phyloP scores from a whole-genome alignment of 2,329 filamentous ascomycete species.

The Ilyonectria destructans region DNA sequence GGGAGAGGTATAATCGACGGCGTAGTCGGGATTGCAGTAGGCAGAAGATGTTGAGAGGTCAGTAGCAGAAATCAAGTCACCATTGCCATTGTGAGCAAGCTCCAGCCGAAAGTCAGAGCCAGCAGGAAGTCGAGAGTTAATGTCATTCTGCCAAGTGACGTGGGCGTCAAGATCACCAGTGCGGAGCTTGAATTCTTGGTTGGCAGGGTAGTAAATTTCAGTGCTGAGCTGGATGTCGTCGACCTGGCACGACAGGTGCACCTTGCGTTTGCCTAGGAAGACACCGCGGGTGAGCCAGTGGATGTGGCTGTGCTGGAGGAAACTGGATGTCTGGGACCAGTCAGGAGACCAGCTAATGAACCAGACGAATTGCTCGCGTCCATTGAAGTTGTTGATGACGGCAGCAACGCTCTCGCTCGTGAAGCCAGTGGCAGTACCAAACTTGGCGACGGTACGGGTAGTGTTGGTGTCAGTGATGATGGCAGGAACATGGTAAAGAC shows the following conservation, averaged over 20 bases:
- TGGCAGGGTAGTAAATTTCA: constrained; percentile 31
- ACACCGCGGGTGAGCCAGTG: constrained; percentile 41
- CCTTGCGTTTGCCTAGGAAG: constrained; percentile 40
- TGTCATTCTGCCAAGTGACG: constrained; percentile 34
- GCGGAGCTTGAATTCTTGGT: constrained; percentile 35
- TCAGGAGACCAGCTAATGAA: constrained; percentile 38
- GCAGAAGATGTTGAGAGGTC: neutral
- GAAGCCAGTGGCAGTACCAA: constrained; percentile 30
- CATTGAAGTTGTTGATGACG: constrained; percentile 38
- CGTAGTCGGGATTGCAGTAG: constrained; percentile 7
- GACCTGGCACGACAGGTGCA: constrained; percentile 33
- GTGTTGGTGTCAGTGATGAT: constrained; percentile 32
- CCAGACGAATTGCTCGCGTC: constrained; percentile 41
- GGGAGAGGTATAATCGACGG: constrained; percentile 28
- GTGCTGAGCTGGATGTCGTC: constrained; percentile 39
- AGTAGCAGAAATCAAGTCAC: constrained; percentile 33
- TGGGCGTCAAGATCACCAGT: constrained; percentile 33
- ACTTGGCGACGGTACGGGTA: constrained; percentile 35
- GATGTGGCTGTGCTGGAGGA: constrained; percentile 37
- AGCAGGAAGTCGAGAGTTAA: constrained; percentile 34
- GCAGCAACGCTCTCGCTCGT: constrained; percentile 32
- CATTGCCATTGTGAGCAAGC: constrained; percentile 40
- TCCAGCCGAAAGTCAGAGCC: constrained; percentile 36
- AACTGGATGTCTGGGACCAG: constrained; percentile 37
- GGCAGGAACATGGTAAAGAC: constrained; percentile 37